Evolutionary conservation across 306 rosid species (phyloP), one percentile per base, ranked within the genome.

Genomic region (Acmispon strigosus): DNA sequence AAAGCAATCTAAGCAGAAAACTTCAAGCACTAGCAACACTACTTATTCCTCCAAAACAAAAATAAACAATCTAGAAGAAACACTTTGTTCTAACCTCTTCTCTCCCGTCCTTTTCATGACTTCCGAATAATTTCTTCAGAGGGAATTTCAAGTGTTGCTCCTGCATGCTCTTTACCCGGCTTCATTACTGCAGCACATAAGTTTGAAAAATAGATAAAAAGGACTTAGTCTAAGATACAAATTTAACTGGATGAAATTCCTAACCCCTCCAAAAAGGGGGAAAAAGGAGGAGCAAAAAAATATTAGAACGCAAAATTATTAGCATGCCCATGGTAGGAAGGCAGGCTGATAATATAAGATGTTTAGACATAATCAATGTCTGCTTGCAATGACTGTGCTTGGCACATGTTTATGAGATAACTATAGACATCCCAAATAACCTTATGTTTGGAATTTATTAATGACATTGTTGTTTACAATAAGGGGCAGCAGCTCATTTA

Each of bases 111-210:
- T 72, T 47, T 64, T 51, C 77, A 70, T 10, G 81, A 73, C 19
- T 73, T 73, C 17, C 60, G 66, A 66, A 77, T 44, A 69, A 10
- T 77, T 56, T 87, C 97, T 65, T 94, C 96, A 0, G 97, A 81
- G 14, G 97, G 97, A 79, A 90, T 53, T 84, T 94, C 99, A n/a
- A 91, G 82, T 22, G 90, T 91, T 59, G 96, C 92, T 24, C 99
- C 97, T 6, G 95, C 95, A 73, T 89, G 97, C 7, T 82, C 96
- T 79, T 84, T 87, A 43, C 56, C 72, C 4, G 98, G 85, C 85
- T 90, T 90, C 87, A 94, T 81, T 34, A 75, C 94, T 88, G 92
- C 85, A 62, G 14, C 69, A 82, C 37, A 57, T 44, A 80, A 72
- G 50, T 48, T 36, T 17, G 36, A 13, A 54, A 56, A 48, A 79